These are phyloP conservation scores for Fusarium clavum DNA, from an alignment of 2,329 filamentous ascomycete genomes.

Conservation along the genomic window DNA sequence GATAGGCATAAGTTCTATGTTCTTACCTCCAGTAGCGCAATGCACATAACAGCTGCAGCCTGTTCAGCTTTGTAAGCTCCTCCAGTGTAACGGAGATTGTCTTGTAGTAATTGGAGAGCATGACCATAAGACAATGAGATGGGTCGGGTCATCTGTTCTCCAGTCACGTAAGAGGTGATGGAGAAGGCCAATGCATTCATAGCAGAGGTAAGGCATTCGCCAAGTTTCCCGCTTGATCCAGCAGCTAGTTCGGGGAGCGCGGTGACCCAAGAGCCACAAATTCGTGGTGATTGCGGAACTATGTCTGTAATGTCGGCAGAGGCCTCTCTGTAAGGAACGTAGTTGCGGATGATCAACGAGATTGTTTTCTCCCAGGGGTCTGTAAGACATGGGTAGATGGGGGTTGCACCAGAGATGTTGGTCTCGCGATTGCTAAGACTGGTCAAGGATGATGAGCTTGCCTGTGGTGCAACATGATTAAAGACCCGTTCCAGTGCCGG, in stretches of 20 bases:
- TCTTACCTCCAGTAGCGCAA: background rate
- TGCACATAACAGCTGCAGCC: background rate
- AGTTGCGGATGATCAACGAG: background rate
- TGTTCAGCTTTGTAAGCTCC: background rate
- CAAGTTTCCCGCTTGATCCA: background rate
- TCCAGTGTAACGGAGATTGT: fast-evolving
- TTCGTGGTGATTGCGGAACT: background rate
- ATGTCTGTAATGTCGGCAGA: background rate
- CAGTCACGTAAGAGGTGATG: background rate
- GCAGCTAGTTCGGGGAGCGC: background rate
- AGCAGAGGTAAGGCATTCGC: background rate
- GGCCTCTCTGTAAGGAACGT: background rate
- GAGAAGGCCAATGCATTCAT: background rate
- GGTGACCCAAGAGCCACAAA: background rate
- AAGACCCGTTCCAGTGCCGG: no score
- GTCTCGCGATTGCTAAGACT: background rate
- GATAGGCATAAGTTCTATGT: background rate
- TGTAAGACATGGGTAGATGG: background rate
- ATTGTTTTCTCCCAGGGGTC: background rate
- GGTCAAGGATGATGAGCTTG: background rate
- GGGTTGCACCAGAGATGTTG: background rate
- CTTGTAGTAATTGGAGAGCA: background rate
- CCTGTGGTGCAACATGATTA: background rate
- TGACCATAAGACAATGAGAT: background rate
- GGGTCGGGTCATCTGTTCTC: background rate